Conservation (phyloP, 2,329 filamentous ascomycete genomes). For the Sordariomycetes sp. region DNA sequence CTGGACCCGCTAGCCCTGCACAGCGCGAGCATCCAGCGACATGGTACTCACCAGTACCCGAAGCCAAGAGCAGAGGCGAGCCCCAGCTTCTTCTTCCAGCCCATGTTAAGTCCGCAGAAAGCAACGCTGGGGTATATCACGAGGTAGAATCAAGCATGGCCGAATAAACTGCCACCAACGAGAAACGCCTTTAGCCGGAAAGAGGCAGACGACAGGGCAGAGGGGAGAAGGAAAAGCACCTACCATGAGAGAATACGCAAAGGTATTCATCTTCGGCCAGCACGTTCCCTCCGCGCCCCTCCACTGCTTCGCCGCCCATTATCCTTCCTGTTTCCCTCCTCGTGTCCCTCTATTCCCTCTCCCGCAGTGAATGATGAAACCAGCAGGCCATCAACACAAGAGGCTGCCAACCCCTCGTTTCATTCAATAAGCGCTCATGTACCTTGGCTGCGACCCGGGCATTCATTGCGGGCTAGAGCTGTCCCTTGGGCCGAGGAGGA, state of each 20-base stretch:
- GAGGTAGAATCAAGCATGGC: conserved; percentile 28
- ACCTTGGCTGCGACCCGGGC: too few relatives aligned
- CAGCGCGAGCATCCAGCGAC: too few relatives aligned
- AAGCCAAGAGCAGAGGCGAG: conserved; percentile 25
- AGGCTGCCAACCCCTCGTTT: too few relatives aligned
- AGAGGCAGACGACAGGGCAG: too few relatives aligned
- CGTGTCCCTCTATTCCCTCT: too few relatives aligned
- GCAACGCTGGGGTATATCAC: conserved; percentile 27
- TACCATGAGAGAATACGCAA: conserved; percentile 26
- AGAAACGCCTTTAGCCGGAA: too few relatives aligned
- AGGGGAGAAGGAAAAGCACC: conserved; percentile 20
- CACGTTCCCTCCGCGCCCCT: conserved; percentile 21
- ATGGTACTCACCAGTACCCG: conserved; percentile 22
- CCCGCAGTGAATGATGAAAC: too few relatives aligned
- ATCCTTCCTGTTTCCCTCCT: too few relatives aligned
- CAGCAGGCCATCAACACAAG: too few relatives aligned
- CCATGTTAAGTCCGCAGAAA: conserved; percentile 23
- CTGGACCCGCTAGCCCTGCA: conserved; percentile 5
- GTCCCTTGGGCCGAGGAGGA: too few relatives aligned
- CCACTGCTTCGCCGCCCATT: conserved; percentile 25
- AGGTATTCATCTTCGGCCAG: conserved; percentile 21
- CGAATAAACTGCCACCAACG: conserved; percentile 12
- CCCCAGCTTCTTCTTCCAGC: conserved; percentile 27
- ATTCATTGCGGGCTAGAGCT: too few relatives aligned
- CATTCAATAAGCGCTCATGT: too few relatives aligned